Conservation (phyloP, 2,329 filamentous ascomycete genomes). For the Penicillium sp. region DNA sequence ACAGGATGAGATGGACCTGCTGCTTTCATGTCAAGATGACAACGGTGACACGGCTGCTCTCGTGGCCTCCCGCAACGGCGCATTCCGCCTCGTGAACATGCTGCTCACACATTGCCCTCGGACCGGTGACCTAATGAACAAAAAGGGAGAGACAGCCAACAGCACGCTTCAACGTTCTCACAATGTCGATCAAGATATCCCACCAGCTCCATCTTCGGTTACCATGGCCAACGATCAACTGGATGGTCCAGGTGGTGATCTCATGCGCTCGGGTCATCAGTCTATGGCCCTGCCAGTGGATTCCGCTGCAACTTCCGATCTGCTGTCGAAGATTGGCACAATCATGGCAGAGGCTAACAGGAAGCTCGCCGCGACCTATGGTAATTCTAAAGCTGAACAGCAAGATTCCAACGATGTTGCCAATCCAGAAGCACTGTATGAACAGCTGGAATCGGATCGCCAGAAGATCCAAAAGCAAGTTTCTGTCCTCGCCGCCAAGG, state of each 20-base stretch:
- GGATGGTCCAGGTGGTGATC: constrained; percentile 24
- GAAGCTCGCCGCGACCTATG: constrained; percentile 55
- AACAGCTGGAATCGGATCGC: constrained; percentile 43
- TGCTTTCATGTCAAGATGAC: constrained; percentile 77
- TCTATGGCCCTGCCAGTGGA: constrained; percentile 35
- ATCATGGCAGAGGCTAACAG: constrained; percentile 68
- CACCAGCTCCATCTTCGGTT: constrained; percentile 66
- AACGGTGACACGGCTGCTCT: constrained; percentile 89
- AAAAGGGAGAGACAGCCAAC: constrained; percentile 75
- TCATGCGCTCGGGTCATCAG: constrained; percentile 29
- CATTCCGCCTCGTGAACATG: constrained; percentile 66
- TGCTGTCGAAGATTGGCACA: constrained; percentile 64
- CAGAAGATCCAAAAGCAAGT: constrained; percentile 41
- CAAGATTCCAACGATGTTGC: constrained; percentile 41
- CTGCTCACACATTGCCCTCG: constrained; percentile 69
- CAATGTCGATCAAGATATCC: constrained; percentile 58
- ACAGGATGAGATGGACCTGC: constrained; percentile 66
- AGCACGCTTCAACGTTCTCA: constrained; percentile 73
- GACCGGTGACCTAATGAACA: constrained; percentile 74
- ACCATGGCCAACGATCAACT: constrained; percentile 39
- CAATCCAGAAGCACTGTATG: constrained; percentile 40
- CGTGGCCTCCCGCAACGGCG: constrained; percentile 78
- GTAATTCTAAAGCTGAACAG: constrained; percentile 62
- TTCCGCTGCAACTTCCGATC: constrained; percentile 59
- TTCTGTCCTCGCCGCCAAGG: constrained; percentile 33